Percentiles rank a stretch among this genome's conserved stretches.
Evolutionary conservation across 2,329 filamentous ascomycete species (phyloP).

Genomic region (Aureobasidium musti): DNA sequence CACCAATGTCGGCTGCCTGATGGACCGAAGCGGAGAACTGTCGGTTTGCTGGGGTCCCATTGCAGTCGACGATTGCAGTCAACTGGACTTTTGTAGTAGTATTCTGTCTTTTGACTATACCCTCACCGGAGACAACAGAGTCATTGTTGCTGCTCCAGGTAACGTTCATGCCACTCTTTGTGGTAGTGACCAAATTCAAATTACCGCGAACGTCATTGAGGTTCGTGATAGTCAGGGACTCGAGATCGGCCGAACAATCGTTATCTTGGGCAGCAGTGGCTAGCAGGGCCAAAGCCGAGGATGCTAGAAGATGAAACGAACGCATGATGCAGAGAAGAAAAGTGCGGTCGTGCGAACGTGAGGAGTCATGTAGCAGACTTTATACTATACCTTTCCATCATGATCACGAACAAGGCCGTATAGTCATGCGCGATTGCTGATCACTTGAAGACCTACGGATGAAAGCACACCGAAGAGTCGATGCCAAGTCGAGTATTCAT

Average conservation of each 20-base stretch:
- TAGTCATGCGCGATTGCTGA: conserved; percentile 12
- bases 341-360: not conserved
- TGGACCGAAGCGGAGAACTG: conserved; percentile 1
- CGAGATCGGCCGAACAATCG: conserved; percentile 13
- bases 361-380: not conserved
- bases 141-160: conserved; percentile 11
- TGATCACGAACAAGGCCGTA: not conserved
- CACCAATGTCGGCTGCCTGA: not conserved
- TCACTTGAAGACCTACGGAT: conserved; percentile 10
- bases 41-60: not conserved
- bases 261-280: not conserved
- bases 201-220: conserved; percentile 15
- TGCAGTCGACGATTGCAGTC: conserved; percentile 1
- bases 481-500: conserved; percentile 1
- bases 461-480: conserved; percentile 17
- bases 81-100: not conserved
- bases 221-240: not conserved
- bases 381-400: not conserved
- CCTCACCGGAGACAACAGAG: not conserved
- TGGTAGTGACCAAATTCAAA: not conserved
- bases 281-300: not conserved
- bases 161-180: not conserved
- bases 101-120: not conserved
- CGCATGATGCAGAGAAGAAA: not conserved
- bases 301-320: not conserved